Percentiles rank a stretch among this genome's conserved stretches.
phyloP scores from a whole-genome alignment of 2,329 filamentous ascomycete genomes.

The Fusarium virguliforme region DNA sequence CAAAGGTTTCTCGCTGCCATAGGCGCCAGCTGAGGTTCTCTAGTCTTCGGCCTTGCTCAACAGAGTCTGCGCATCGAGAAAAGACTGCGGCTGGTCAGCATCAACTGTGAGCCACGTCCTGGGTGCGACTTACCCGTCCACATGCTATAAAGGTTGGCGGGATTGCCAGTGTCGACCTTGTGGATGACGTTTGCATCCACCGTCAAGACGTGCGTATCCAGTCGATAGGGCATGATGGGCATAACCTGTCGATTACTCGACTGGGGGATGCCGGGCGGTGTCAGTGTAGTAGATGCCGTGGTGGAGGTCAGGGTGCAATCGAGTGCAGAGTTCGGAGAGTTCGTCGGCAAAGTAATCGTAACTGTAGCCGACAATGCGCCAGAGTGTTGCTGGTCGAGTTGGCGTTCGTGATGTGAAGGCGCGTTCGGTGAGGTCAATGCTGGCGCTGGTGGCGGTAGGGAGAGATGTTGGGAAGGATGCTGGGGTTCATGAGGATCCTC shows the following conservation, averaged over 20 bases:
- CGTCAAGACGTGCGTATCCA: slow-evolving; percentile 89
- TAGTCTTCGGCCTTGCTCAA: slow-evolving; percentile 91
- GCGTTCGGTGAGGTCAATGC: slow-evolving; percentile 37
- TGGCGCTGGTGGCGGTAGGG: slow-evolving; percentile 39
- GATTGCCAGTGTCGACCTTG: slow-evolving; percentile 93
- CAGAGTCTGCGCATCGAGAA: slow-evolving; percentile 92
- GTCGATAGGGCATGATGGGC: slow-evolving; percentile 82
- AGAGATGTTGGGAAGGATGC: slow-evolving; percentile 43
- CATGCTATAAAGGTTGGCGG: slow-evolving; percentile 95
- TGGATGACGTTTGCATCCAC: slow-evolving; percentile 94
- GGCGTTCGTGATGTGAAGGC: slow-evolving; percentile 20
- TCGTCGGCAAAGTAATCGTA: slow-evolving; percentile 44
- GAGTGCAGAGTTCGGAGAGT: slow-evolving; percentile 22
- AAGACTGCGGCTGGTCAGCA: slow-evolving; percentile 77
- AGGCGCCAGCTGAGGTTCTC: slow-evolving; percentile 97
- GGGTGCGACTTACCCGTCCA: slow-evolving; percentile 85
- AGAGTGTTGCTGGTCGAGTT: slow-evolving; percentile 27
- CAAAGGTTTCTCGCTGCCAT: slow-evolving; percentile 84
- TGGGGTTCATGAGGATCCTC: slow-evolving; percentile 47
- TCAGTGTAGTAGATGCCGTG: slow-evolving; percentile 22
- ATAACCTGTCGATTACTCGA: slow-evolving; percentile 55
- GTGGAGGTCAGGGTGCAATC: slow-evolving; percentile 32
- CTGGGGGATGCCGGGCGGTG: slow-evolving; percentile 50
- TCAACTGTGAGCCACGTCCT: slow-evolving; percentile 18
- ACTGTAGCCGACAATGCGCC: slow-evolving; percentile 44